Evolutionary conservation across 2,329 filamentous ascomycete species (phyloP), one percentile per base, ranked within the genome.

Genomic region (Colletotrichum neosansevieriae): DNA sequence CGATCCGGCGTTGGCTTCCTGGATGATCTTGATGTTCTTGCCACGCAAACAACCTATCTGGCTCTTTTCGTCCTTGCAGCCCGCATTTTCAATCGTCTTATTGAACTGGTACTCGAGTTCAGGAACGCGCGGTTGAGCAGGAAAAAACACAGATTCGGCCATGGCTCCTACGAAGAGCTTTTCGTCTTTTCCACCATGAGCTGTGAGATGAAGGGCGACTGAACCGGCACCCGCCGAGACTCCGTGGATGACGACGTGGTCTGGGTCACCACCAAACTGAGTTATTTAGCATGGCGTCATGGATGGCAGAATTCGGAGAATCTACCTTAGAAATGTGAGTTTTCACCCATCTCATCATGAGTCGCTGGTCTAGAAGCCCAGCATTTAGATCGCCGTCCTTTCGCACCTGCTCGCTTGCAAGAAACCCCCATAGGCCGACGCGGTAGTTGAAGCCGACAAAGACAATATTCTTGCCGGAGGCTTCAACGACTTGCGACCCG

Each of bases 371-470:
- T 3, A 91, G 79, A 7, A 92, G 76, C 0, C 90, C 90, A 2
- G 80, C 87, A 73, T 92, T 92, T 9, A 91, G 80, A 56, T 85
- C 82, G 0, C 89, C 89, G 70, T 88, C 79, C 5, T 79, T 74
- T 42, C 83, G 82, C 10, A 91, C 81, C 34, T 84, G 79, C 44
- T 88, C 83, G 53, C 88, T 84, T 0, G 88, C 85, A 1, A 92
- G 80, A 71, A 91, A 92, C 0, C 89, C 90, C 72, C 86, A 86
- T 0, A 87, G 78, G 0, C 88, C 88, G 6, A 92, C 86, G 6
- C 89, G 84, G 73, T 90, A 90, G 76, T 89, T 88, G 75, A 90
- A 89, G 72, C 86, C 86, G 56, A 90, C 86, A 61, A 87, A 82
- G 13, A 90, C 78, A 54, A 90, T 79, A 69, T 79, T 81, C 29